Evolutionary conservation across 495 filamentous ascomycete species (phyloP), one percentile per base, ranked within the genome.

Genomic region (Xanthoparmelia taractica): DNA sequence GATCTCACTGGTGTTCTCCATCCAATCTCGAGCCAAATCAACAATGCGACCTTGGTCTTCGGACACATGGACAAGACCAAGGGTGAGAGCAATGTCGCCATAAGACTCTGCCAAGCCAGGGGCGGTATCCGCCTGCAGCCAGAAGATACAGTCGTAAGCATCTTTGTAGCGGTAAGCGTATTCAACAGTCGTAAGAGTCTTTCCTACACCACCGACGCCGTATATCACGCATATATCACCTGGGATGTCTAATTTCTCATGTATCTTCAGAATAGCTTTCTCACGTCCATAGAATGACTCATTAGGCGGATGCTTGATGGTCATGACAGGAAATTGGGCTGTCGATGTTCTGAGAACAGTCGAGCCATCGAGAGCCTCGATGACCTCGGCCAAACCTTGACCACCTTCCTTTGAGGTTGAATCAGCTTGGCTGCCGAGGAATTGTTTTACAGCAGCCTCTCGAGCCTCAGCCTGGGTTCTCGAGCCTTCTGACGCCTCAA

Each of bases 141-240:
- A 73, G 37, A 71, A 69, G 23, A 67, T 66, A 54, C 62, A 63
- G 7, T 57, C 29, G 47, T 66, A 72, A 17, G 45, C 31, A 12
- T 40, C 6, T 37, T 45, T 58, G 36, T 62, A 68, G 11, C 52
- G 63, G 31, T 69, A 65, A 7, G 63, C 33, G 43, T 71, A 72
- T 58, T 72, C 69, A 7, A 63, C 52, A 36, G 67, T 65, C 3
- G 58, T 63, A 0, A 63, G 38, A 33, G 70, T 69, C 52, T 72
- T 72, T 7, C 70, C 70, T 27, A 71, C 61, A 6, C 70, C 70
- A 11, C 68, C 70, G 20, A 59, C 59, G 10, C 70, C 70, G 40
- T 58, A 66, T 11, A 72, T 36, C 17, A 59, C 54, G 56, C 69
- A 72, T 11, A 70, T 69, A 1, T 59, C 58, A n/a, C 70, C 70